These are phyloP conservation scores for Mycena polygramma DNA, from an alignment of 768 basidiomycete genomes.

Conservation along the genomic window DNA sequence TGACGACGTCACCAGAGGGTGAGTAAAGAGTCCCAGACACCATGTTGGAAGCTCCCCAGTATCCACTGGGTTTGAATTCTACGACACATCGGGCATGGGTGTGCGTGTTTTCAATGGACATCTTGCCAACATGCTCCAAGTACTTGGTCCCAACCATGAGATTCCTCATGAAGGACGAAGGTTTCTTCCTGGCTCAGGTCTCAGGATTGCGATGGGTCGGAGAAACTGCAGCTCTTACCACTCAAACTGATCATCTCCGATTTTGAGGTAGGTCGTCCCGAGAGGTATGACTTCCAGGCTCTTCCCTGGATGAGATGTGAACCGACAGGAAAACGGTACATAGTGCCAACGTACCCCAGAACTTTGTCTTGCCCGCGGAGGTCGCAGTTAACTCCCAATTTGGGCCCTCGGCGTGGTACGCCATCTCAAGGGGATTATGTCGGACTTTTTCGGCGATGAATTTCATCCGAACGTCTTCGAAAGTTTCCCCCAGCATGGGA, in stretches of 20 bases:
- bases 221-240: constrained; percentile 63
- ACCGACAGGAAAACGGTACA: constrained; percentile 28
- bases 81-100: constrained; percentile 71
- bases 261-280: constrained; percentile 75
- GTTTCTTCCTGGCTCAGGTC: constrained; percentile 73
- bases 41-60: constrained; percentile 84
- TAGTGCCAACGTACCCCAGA: constrained; percentile 77
- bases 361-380: constrained; percentile 88
- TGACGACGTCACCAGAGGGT: constrained; percentile 63
- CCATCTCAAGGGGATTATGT: constrained; percentile 87
- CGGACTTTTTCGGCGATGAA: constrained; percentile 91
- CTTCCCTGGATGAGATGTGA: constrained; percentile 68
- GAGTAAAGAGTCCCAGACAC: constrained; percentile 74
- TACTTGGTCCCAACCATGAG: constrained; percentile 93
- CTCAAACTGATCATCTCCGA: constrained; percentile 75
- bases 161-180: constrained; percentile 91
- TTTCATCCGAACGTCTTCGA: constrained; percentile 83
- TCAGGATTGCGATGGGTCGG: constrained; percentile 12
- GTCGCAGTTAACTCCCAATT: constrained; percentile 84
- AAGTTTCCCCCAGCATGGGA: constrained; percentile 91
- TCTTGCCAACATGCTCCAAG: constrained; percentile 85
- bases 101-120: constrained; percentile 77
- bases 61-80: constrained; percentile 91
- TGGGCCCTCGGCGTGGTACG: constrained; percentile 86
- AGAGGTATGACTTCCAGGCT: constrained; percentile 89